Percentiles rank a stretch among this genome's conserved stretches.
phyloP scores from a whole-genome alignment of 345 rosid species.

The Hibiscus trionum region DNA sequence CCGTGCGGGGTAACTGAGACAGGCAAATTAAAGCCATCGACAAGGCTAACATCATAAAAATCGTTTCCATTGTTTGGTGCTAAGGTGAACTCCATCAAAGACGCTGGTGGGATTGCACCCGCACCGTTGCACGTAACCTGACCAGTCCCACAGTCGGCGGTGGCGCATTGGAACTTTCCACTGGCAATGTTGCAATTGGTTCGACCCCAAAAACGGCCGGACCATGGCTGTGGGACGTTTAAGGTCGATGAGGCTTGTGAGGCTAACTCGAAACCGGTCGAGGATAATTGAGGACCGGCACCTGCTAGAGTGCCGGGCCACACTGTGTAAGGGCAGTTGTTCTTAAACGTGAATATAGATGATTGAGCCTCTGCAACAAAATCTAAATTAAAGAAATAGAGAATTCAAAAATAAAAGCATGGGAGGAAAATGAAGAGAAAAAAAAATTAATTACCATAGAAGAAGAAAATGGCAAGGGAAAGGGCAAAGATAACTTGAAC shows the following conservation, averaged over 20 bases:
- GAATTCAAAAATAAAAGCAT: neutral
- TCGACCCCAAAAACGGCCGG: slow-evolving; percentile 48
- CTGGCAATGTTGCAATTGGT: slow-evolving; percentile 28
- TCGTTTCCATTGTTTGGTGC: slow-evolving; percentile 20
- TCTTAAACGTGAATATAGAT: slow-evolving; percentile 28
- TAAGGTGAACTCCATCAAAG: slow-evolving; percentile 37
- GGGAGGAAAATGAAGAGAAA: neutral
- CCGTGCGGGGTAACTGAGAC: slow-evolving; percentile 74
- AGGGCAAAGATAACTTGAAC: neutral
- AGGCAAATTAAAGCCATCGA: slow-evolving; percentile 25
- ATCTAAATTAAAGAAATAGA: neutral
- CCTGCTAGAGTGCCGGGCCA: slow-evolving; percentile 37
- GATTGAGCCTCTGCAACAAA: slow-evolving; percentile 6
- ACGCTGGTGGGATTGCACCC: slow-evolving; percentile 25
- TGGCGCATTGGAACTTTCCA: slow-evolving; percentile 26
- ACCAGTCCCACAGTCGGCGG: slow-evolving; percentile 45
- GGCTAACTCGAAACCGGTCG: slow-evolving; percentile 46
- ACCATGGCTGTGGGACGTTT: slow-evolving; percentile 19
- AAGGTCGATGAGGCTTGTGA: slow-evolving; percentile 21
- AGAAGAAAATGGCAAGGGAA: slow-evolving; percentile 8
- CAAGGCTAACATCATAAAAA: slow-evolving; percentile 28
- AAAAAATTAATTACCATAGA: neutral
- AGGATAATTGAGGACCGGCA: slow-evolving; percentile 5
- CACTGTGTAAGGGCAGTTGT: slow-evolving; percentile 39
- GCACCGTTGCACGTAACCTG: slow-evolving; percentile 32